These are phyloP conservation scores for Thielaviopsis musarum DNA, from an alignment of 2,329 filamentous ascomycete genomes.

Conservation along the genomic window DNA sequence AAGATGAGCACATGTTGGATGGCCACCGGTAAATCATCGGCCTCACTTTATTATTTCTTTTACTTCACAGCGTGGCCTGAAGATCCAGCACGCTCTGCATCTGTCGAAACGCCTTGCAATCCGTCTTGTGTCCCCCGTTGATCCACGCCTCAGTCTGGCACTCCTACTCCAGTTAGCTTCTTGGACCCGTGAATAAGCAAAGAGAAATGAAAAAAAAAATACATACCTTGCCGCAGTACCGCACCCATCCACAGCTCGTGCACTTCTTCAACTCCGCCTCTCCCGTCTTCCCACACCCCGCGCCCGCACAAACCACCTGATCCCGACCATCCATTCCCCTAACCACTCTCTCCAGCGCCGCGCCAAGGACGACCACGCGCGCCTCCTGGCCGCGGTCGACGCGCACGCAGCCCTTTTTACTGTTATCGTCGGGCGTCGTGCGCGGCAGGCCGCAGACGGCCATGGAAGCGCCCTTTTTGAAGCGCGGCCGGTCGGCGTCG, in stretches of 20 bases:
- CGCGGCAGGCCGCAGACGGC: conserved; percentile 20
- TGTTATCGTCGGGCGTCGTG: conserved; percentile 17
- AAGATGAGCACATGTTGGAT: not conserved
- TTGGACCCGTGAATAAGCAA: too few species aligned
- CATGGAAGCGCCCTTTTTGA: conserved; percentile 24
- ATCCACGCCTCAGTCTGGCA: conserved; percentile 14
- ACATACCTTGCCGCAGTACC: conserved; percentile 31
- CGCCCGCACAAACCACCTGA: conserved; percentile 16
- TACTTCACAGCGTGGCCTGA: not conserved
- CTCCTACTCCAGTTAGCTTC: conserved; percentile 9
- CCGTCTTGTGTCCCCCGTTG: conserved; percentile 12
- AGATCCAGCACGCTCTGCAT: conserved; percentile 1
- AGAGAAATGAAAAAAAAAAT: too few species aligned
- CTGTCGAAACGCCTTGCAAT: conserved; percentile 13
- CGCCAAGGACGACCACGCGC: conserved; percentile 21
- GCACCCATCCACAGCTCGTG: conserved; percentile 26
- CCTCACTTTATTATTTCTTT: too few species aligned
- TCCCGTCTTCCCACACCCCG: conserved; percentile 17
- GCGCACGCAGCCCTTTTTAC: conserved; percentile 23
- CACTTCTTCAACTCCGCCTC: conserved; percentile 22
- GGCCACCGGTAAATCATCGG: too few species aligned
- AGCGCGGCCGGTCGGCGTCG: conserved; percentile 21
- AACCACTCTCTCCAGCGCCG: conserved; percentile 15
- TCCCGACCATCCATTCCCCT: conserved; percentile 2
- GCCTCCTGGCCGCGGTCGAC: conserved; percentile 19